Base-by-base conservation (phyloP, 768 basidiomycete genomes). In the Russula sp. region DNA sequence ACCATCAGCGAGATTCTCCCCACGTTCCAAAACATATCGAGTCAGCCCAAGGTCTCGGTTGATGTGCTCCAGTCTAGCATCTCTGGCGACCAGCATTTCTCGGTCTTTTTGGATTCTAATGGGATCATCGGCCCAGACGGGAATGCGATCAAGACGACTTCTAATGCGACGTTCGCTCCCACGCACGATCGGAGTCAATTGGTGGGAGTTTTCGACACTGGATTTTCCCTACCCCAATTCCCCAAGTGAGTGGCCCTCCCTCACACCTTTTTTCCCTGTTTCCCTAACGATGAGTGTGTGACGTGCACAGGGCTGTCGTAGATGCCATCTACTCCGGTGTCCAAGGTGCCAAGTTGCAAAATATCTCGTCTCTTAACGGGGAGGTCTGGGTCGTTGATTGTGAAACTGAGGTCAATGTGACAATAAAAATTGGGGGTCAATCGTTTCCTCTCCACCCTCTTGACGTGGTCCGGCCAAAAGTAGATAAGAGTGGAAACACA, bases 201-300 rank as follows among this genome's bases (percentile, higher is more conserved):
- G 9, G 85, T 83, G 3, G 81, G 80, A 5, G 75, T 89, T 4
- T 73, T 89, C 34, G 88, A 90, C 68, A 84, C 84, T 7, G 88
- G 88, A 0, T 88, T 86, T 68, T 78, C 85, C 0, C 73, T 87
- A 4, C 80, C 85, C 13, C 86, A 88, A 69, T 76, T 87, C 38
- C 76, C 83, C 49, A 53, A 72, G 81, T 81, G 69, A 42, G 53
- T 56, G 18, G 20, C 8, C 29, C 34, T 36, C 11, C n/a, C 34
- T 11, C 38, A 1, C 5, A 1, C 25, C 18, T 62, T n/a, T 62
- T 35, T 22, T 59, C 60, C 43, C 54, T 46, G 69, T 65, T 64
- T 60, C 64, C 34, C 39, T 51, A 29, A 38, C 4, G 32, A 39
- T 38, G 32, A 45, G 20, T 32, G 13, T 43, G 47, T 20, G 47